Evolutionary conservation across 768 basidiomycete genomes (phyloP), one percentile per base, ranked within the genome.

Genomic region (Flagelloscypha sp.): DNA sequence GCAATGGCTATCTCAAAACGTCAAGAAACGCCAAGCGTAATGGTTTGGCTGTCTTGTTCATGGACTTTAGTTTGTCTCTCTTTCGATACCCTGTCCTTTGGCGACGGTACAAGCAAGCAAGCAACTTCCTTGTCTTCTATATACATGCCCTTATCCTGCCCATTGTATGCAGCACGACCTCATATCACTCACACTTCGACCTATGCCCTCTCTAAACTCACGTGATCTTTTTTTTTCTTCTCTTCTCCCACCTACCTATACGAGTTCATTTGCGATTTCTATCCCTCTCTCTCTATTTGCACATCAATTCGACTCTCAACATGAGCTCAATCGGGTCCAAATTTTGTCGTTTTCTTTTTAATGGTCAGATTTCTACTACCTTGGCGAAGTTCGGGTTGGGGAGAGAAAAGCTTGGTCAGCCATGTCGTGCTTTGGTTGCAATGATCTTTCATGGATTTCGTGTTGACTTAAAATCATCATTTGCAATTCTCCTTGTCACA

Each of bases 1-100:
- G 30, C 89, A 93, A 59, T 97, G 93, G 93, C 66, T 97, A 49
- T 93, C 89, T 35, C 88, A 92, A 63, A 95, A 95, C 57, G 88
- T 95, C 53, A 93, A 94, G 73, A 89, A 88, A 57, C 82, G 84
- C 45, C 82, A 85, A 60, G 76, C 73, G 60, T 86, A 58, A 68
- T 49, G 38, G 45, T 30, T 42, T 46, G 33, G 12, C 35, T 35
- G 37, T 29, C 38, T 41, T 50, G 28, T 49, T 47, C 27, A 25
- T 15, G 20, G n/a, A 24, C 38, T 38, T 38, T 39, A 36, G 39
- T 36, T 41, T 12, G 20, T 35, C 13, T 33, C 10, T 41, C 24
- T 24, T 35, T 37, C 41, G 33, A 54, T 49, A 43, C 47, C 38
- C 35, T 37, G 42, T 44, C 38, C 35, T 33, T 35, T 48, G 42